Percentiles rank a stretch among this genome's conserved stretches.
These are phyloP conservation scores for Wickerhamomyces chambardii DNA, from an alignment of 805 yeast genomes.

Conservation along the genomic window DNA sequence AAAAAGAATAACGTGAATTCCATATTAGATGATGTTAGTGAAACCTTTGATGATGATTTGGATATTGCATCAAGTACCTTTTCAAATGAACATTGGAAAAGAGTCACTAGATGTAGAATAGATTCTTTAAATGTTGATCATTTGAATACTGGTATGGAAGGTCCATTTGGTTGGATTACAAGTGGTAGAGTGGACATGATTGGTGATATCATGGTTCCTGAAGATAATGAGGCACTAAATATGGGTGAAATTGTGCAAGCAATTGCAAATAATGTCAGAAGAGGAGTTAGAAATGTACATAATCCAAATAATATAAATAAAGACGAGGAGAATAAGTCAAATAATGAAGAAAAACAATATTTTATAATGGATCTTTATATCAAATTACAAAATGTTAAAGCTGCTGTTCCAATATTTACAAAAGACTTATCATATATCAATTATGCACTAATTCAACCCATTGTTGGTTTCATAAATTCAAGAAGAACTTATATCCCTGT, in stretches of 20 bases:
- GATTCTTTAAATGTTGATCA: slow-evolving; percentile 86
- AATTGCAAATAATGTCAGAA: slow-evolving; percentile 36
- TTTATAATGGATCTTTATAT: slow-evolving; percentile 76
- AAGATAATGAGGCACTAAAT: slow-evolving; percentile 42
- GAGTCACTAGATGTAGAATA: slow-evolving; percentile 70
- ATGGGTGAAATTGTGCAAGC: slow-evolving; percentile 38
- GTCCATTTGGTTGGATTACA: slow-evolving; percentile 97
- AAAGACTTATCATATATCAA: slow-evolving; percentile 88
- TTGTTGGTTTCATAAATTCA: slow-evolving; percentile 91
- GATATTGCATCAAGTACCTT: too few relatives aligned
- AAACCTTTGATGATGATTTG: slow-evolving; percentile 7
- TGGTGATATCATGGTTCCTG: slow-evolving; percentile 83
- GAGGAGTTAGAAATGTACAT: slow-evolving; percentile 35
- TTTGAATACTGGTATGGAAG: slow-evolving; percentile 79
- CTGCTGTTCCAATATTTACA: slow-evolving; percentile 80
- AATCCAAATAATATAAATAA: slow-evolving; percentile 1
- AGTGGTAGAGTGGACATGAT: slow-evolving; percentile 88
- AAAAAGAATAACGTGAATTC: slow-evolving; percentile 2
- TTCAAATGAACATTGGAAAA: slow-evolving; percentile 28
- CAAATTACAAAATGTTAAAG: slow-evolving; percentile 77
- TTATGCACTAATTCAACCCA: slow-evolving; percentile 87
- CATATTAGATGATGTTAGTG: slow-evolving; percentile 9
- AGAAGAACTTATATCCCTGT: slow-evolving; percentile 86
- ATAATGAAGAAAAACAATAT: slow-evolving; percentile 28
- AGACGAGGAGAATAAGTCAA: slow-evolving; percentile 1